Evolutionary conservation across 768 basidiomycete species (phyloP).

Genomic region (Leccinum disarticulatum): DNA sequence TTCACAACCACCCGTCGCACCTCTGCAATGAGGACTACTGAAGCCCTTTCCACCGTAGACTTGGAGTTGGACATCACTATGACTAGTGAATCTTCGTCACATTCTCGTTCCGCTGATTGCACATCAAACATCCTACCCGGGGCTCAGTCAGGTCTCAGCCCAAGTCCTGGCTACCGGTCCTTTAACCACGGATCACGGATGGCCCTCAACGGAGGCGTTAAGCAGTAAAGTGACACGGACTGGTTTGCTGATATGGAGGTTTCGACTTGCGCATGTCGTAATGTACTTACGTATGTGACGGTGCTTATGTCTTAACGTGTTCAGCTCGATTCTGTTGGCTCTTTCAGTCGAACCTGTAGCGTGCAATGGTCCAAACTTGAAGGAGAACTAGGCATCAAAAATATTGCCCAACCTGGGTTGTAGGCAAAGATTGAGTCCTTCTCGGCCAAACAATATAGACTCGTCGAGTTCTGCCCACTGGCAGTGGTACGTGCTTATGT

Average conservation of each 20-base stretch:
- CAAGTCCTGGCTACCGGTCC: too few species aligned
- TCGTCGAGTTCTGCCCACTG: too few species aligned
- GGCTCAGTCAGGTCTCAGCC: neutral
- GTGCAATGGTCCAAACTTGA: too few species aligned
- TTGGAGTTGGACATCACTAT: neutral
- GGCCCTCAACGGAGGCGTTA: neutral
- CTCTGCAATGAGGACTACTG: neutral
- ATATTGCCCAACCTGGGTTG: too few species aligned
- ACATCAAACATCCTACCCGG: neutral
- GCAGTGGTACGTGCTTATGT: too few species aligned
- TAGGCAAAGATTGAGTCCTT: too few species aligned
- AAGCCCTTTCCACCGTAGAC: neutral
- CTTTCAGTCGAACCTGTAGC: too few species aligned
- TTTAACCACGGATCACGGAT: neutral
- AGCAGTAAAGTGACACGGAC: neutral
- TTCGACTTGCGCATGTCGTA: neutral
- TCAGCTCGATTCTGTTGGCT: too few species aligned
- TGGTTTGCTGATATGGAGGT: neutral
- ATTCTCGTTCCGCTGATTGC: neutral
- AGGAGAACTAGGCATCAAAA: too few species aligned
- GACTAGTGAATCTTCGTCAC: neutral
- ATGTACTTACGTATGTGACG: too few species aligned
- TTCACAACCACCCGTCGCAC: neutral
- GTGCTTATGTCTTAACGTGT: too few species aligned
- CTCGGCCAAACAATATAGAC: too few species aligned